Conservation (phyloP, 2,329 filamentous ascomycete species). For the Venturia effusa region DNA sequence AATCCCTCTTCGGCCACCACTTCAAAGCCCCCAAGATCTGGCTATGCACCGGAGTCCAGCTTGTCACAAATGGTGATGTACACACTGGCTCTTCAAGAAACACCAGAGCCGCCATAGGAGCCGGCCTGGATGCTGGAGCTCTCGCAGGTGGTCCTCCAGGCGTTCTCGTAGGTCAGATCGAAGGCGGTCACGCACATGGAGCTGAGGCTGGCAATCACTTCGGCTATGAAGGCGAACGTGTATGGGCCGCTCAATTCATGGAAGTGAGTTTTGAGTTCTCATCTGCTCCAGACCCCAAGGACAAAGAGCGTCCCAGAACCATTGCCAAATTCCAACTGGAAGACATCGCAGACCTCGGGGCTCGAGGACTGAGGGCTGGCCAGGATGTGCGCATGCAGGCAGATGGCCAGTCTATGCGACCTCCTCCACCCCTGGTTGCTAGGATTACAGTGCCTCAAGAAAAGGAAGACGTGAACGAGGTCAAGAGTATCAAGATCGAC, state of each 20-base stretch:
- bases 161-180: slow-evolving; percentile 6
- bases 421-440: slow-evolving; percentile 6
- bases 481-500: slow-evolving; percentile 8
- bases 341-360: slow-evolving; percentile 12
- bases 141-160: slow-evolving; percentile 11
- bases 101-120: background rate
- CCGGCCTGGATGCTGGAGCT: slow-evolving; percentile 8
- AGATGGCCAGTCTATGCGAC: background rate
- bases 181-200: slow-evolving; percentile 7
- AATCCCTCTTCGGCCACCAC: background rate
- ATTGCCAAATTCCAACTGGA: slow-evolving; percentile 10
- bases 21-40: slow-evolving; percentile 13
- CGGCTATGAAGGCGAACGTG: slow-evolving; percentile 13
- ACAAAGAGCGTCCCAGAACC: slow-evolving; percentile 9
- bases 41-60: slow-evolving; percentile 13
- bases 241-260: slow-evolving; percentile 15
- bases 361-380: slow-evolving; percentile 11
- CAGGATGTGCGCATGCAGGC: background rate
- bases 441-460: slow-evolving; percentile 5
- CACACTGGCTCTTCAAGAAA: slow-evolving; percentile 8
- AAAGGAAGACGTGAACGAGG: background rate
- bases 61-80: slow-evolving; percentile 12
- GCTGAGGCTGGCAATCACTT: slow-evolving; percentile 11
- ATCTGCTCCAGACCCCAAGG: background rate
- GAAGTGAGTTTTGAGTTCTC: slow-evolving; percentile 12